A percentile compares a stretch with the other conserved stretches of the same genome.
phyloP scores from a whole-genome alignment of 2,329 filamentous ascomycete species.

The Aureobasidium subglaciale region DNA sequence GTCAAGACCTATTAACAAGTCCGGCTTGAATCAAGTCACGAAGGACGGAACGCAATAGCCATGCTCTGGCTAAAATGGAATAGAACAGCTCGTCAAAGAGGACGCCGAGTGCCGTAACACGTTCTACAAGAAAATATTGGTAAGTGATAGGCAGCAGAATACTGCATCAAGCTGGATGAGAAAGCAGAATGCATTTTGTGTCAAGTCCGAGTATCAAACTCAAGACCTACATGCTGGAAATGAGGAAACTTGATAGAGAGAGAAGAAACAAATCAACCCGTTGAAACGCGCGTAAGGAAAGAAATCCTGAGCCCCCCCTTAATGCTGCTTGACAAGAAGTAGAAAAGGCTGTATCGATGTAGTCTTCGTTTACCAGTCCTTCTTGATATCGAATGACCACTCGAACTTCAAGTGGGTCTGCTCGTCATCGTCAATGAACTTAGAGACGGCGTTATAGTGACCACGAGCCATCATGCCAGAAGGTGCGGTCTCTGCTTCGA shows the following conservation, averaged over 20 bases:
- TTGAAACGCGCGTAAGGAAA: background rate
- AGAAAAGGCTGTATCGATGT: background rate
- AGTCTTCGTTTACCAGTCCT: conserved; percentile 64
- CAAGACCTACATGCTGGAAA: background rate
- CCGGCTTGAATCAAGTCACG: too few species aligned
- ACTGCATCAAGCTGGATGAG: background rate
- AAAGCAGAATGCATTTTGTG: conserved; percentile 7
- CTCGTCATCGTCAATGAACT: conserved; percentile 93
- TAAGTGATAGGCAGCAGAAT: too few species aligned
- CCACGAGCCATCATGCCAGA: conserved; percentile 84
- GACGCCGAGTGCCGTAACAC: too few species aligned
- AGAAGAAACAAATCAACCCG: background rate
- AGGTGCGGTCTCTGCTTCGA: conserved; percentile 86
- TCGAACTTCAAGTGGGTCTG: conserved; percentile 85
- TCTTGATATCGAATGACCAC: conserved; percentile 94
- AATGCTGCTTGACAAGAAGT: conserved; percentile 1
- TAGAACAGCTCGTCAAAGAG: too few species aligned
- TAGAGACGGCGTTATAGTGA: conserved; percentile 81
- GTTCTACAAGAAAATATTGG: too few species aligned
- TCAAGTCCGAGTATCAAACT: conserved; percentile 10
- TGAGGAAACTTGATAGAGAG: background rate
- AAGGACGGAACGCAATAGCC: too few species aligned
- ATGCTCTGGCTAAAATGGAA: too few species aligned
- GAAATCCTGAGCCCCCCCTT: conserved; percentile 1
- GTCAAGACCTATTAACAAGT: too few species aligned